Conservation (phyloP, 306 rosid genomes). For the Boehmeria nivea region DNA sequence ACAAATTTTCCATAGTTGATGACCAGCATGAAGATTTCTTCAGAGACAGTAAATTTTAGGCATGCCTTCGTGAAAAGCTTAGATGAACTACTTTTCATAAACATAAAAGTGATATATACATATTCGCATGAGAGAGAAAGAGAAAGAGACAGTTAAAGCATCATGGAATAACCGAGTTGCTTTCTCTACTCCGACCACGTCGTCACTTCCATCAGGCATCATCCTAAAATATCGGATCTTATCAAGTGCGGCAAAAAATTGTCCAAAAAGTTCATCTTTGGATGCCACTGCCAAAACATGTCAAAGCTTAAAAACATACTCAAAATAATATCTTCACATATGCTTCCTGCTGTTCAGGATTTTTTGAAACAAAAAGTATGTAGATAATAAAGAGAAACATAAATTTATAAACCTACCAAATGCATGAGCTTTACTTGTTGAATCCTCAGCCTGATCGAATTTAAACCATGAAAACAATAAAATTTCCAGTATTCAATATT, state of each 20-base stretch:
- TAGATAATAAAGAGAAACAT: too few relatives aligned
- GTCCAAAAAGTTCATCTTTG: slow-evolving; percentile 75
- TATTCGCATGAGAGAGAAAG: slow-evolving; percentile 5
- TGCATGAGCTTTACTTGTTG: slow-evolving; percentile 23
- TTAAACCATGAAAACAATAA: slow-evolving; percentile 28
- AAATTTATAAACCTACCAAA: slow-evolving; percentile 44
- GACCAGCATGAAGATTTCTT: too few relatives aligned
- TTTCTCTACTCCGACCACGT: slow-evolving; percentile 62
- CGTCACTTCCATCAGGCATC: slow-evolving; percentile 68
- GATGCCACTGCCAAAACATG: slow-evolving; percentile 45
- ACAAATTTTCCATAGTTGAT: too few relatives aligned
- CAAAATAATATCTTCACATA: too few relatives aligned
- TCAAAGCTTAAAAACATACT: neutral
- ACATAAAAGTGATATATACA: neutral
- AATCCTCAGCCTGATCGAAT: slow-evolving; percentile 52
- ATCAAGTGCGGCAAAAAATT: slow-evolving; percentile 79
- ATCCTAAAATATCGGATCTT: slow-evolving; percentile 49
- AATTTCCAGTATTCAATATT: slow-evolving; percentile 13
- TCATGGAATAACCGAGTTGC: slow-evolving; percentile 56
- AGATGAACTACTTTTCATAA: neutral
- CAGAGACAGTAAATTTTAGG: too few relatives aligned
- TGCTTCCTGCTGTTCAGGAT: neutral
- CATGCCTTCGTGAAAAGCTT: too few relatives aligned
- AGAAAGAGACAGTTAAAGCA: slow-evolving; percentile 47
- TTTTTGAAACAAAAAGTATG: too few relatives aligned